Evolutionary conservation across 2,329 filamentous ascomycete genomes (phyloP), one percentile per base, ranked within the genome.

Genomic region (Trichoderma cornu-damae): DNA sequence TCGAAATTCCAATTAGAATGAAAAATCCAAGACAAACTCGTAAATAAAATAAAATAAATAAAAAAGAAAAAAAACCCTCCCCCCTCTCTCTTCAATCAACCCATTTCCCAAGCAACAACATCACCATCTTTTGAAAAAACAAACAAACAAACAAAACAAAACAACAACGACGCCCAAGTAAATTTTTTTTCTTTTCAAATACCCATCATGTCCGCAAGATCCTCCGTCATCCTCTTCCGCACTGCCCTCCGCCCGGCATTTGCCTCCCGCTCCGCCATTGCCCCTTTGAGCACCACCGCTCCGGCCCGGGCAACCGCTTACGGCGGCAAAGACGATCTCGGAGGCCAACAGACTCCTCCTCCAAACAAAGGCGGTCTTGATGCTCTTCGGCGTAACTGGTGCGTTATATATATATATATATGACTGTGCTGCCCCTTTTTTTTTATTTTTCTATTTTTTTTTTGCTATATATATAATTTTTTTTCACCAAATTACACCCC

Each of bases 331-430:
- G 65, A 67, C 14, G 60, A 67, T 46, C 62, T 72, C 12, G 70
- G 65, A n/a, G 70, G 69, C 32, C 70, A 72, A n/a, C 58, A 67
- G 56, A 62, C 65, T 2, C 59, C 61, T 1, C 67, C 70, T 1
- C 53, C 30, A 62, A 59, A 9, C 65, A 69, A 0, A 67, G 66
- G 67, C 3, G 53, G 43, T 1, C 61, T 65, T 4, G 71, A 72
- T 2, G 62, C 60, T 1, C 5, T 69, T 7, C 64, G 65, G 42
- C 64, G 67, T 4, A 72, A 72, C 49, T 72, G 69, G 71, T 73
- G 62, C 18, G 48, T 35, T n/a, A n/a, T n/a, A n/a, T n/a, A n/a
- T n/a, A n/a, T n/a, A n/a, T n/a, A n/a, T n/a, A n/a, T n/a, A n/a
- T n/a, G n/a, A n/a, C n/a, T n/a, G n/a, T n/a, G n/a, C n/a, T n/a